These are phyloP conservation scores for Hibiscus trionum DNA, from an alignment of 345 rosid species.

Conservation along the genomic window DNA sequence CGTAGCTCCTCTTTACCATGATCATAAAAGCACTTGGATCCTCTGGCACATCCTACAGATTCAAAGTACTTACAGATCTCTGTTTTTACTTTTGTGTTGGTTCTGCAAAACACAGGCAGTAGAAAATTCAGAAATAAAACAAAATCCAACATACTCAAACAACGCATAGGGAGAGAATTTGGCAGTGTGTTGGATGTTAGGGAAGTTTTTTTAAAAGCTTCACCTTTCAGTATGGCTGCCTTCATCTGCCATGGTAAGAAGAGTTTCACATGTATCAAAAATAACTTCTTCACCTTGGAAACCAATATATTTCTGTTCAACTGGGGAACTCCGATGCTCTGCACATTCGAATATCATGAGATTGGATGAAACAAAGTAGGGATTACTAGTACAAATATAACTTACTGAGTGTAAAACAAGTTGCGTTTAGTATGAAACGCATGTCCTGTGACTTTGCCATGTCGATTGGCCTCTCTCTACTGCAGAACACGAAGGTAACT, in stretches of 20 bases:
- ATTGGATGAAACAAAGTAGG: constrained; percentile 8
- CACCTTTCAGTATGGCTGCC: constrained; percentile 28
- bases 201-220: neutral
- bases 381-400: neutral
- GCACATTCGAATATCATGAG: constrained; percentile 24
- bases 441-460: constrained; percentile 76
- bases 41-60: constrained; percentile 43
- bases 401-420: constrained; percentile 61
- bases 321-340: constrained; percentile 37
- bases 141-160: neutral
- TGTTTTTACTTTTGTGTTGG: constrained; percentile 20
- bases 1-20: constrained; percentile 38
- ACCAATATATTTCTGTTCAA: constrained; percentile 26
- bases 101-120: constrained; percentile 18
- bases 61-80: constrained; percentile 40
- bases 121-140: constrained; percentile 3
- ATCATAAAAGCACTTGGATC: constrained; percentile 35
- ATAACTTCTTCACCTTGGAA: constrained; percentile 27
- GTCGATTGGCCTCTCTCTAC: constrained; percentile 75
- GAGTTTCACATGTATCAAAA: constrained; percentile 26
- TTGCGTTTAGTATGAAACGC: constrained; percentile 61
- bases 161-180: neutral
- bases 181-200: neutral
- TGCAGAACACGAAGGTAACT: constrained; percentile 19
- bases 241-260: constrained; percentile 22